A percentile compares a stretch with the other conserved stretches of the same genome.
phyloP scores from a whole-genome alignment of 768 basidiomycete species.

The Kwoniella bestiolae region DNA sequence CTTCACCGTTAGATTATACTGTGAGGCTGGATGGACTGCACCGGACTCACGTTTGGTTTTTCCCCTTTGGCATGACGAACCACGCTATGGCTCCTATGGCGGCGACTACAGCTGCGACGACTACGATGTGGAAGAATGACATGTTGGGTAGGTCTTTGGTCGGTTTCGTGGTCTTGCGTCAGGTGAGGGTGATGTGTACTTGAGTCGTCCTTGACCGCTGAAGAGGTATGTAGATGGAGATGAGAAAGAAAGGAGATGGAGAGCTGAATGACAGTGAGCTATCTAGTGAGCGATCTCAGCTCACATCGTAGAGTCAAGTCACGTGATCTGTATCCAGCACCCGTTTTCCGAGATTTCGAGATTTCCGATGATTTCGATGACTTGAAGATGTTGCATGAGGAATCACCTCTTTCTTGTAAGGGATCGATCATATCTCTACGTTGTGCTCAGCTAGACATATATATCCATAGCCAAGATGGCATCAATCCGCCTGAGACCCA shows the following conservation, averaged over 20 bases:
- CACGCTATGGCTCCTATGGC: constrained; percentile 70
- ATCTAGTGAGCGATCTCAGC: too few relatives aligned
- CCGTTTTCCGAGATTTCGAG: background rate
- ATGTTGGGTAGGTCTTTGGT: too few relatives aligned
- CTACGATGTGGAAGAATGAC: constrained; percentile 67
- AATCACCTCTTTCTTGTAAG: background rate
- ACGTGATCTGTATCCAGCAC: constrained; percentile 3
- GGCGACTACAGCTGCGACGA: constrained; percentile 69
- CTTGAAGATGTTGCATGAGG: too few relatives aligned
- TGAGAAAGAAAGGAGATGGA: background rate
- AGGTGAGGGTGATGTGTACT: background rate
- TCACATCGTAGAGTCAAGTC: background rate
- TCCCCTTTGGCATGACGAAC: constrained; percentile 79
- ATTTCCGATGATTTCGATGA: background rate
- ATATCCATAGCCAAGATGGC: background rate
- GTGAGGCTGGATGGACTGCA: background rate
- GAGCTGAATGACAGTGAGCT: background rate
- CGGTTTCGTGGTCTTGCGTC: background rate
- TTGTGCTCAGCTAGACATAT: too few relatives aligned
- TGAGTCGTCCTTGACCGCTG: background rate
- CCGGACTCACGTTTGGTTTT: constrained; percentile 78
- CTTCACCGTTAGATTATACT: background rate
- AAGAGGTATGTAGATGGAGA: background rate
- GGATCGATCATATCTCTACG: background rate
- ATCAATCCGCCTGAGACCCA: background rate